phyloP scores from a whole-genome alignment of 1,284 basidiomycete genomes.

The Caloboletus firmus region DNA sequence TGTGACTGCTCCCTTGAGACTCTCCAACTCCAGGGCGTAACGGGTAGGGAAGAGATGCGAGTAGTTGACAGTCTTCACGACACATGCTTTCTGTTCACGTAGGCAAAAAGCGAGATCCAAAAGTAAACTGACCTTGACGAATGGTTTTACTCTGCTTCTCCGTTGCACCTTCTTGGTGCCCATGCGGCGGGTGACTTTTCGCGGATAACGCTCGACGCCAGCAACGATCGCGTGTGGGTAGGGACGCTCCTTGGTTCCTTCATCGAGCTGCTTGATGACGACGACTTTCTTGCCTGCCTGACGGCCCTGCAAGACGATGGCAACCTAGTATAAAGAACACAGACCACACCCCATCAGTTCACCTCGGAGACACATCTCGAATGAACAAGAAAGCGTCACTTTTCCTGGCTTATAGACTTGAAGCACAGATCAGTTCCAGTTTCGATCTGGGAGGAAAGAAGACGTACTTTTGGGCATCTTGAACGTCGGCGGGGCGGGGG shows the following conservation, averaged over 20 bases:
- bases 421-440: constrained; percentile 29
- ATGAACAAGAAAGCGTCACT: constrained; percentile 45
- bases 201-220: constrained; percentile 93
- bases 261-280: constrained; percentile 85
- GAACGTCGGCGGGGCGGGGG: constrained; percentile 26
- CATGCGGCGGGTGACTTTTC: constrained; percentile 96
- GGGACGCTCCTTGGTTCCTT: constrained; percentile 85
- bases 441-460: not conserved
- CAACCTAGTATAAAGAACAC: constrained; percentile 54
- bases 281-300: constrained; percentile 95
- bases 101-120: not conserved
- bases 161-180: constrained; percentile 89
- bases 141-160: constrained; percentile 96
- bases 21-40: constrained; percentile 93
- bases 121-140: constrained; percentile 81
- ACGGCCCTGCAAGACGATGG: constrained; percentile 94
- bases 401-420: constrained; percentile 98
- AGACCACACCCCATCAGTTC: constrained; percentile 9
- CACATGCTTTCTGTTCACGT: not conserved
- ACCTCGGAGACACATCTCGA: not conserved
- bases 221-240: constrained; percentile 97
- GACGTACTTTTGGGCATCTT: constrained; percentile 37
- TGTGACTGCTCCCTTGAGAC: constrained; percentile 81
- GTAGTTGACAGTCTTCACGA: constrained; percentile 82
- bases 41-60: constrained; percentile 97